Evolutionary conservation across 1,284 basidiomycete species (phyloP).

Genomic region (Phylloboletellus chloephorus): DNA sequence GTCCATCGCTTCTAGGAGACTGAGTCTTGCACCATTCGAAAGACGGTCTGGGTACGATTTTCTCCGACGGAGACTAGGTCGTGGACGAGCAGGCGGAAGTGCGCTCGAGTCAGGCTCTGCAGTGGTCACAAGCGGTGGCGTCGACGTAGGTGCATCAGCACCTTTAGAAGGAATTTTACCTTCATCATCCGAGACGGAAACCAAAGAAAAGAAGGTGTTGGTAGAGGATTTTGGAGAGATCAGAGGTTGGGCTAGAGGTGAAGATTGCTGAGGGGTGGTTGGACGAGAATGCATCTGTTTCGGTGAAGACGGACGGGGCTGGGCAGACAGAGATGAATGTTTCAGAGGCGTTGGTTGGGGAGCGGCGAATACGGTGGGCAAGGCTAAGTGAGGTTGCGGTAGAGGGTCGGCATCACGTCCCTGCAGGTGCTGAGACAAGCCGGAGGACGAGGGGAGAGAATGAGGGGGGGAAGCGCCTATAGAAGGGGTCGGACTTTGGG

Average conservation of each 20-base stretch:
- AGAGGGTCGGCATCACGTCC: not conserved
- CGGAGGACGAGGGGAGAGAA: not conserved
- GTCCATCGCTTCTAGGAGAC: conserved; percentile 30
- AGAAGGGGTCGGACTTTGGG: conserved; percentile 4
- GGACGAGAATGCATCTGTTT: conserved; percentile 16
- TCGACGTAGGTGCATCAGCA: not conserved
- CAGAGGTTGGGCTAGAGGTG: conserved; percentile 14
- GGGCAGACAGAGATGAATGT: conserved; percentile 4
- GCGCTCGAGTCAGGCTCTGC: not conserved
- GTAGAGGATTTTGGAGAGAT: conserved; percentile 29
- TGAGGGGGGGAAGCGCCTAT: not conserved
- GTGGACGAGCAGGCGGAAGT: conserved; percentile 17
- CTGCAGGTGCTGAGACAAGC: not conserved
- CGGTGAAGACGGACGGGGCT: conserved; percentile 6
- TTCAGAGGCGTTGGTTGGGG: conserved; percentile 3
- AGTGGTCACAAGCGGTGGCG: too few relatives aligned
- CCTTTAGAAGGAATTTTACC: not conserved
- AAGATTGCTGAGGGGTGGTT: conserved; percentile 17
- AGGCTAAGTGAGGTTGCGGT: conserved; percentile 8
- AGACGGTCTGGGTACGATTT: conserved; percentile 28
- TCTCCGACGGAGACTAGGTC: conserved; percentile 16
- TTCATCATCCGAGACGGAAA: conserved; percentile 18
- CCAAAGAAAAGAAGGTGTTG: conserved; percentile 25
- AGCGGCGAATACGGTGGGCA: not conserved
- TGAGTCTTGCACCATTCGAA: conserved; percentile 20